Conservation (phyloP, 257 asterid genomes). For the Fraxinus excelsior region DNA sequence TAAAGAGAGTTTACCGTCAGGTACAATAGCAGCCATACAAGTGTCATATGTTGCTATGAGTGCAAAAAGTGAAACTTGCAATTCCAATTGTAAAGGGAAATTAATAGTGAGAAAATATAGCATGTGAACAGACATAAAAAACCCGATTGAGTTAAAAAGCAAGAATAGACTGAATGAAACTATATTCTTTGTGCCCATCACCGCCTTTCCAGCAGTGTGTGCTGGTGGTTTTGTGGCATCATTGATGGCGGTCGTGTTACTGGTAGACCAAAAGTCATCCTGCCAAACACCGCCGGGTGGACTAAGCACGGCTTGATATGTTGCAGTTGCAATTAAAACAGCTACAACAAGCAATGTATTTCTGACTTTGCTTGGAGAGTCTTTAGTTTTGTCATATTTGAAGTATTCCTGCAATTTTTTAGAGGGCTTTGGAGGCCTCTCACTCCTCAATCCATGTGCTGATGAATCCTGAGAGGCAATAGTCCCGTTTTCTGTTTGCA, state of each 20-base stretch:
- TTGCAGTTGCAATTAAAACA: slow-evolving; percentile 45
- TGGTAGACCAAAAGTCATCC: slow-evolving; percentile 25
- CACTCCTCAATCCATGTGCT: background rate
- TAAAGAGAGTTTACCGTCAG: background rate
- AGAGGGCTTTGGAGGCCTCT: slow-evolving; percentile 20
- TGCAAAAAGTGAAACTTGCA: slow-evolving; percentile 41
- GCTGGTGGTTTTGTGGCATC: background rate
- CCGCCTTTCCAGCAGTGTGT: slow-evolving; percentile 47
- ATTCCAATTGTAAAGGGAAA: slow-evolving; percentile 47
- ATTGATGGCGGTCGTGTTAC: background rate
- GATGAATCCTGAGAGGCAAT: background rate
- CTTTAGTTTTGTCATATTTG: slow-evolving; percentile 32
- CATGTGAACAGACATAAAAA: slow-evolving; percentile 48
- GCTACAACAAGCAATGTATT: slow-evolving; percentile 43
- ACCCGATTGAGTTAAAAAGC: slow-evolving; percentile 52
- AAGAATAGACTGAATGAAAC: slow-evolving; percentile 35
- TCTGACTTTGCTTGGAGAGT: slow-evolving; percentile 43
- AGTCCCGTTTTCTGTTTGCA: background rate
- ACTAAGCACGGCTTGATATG: slow-evolving; percentile 56
- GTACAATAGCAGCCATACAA: slow-evolving; percentile 42
- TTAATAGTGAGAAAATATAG: slow-evolving; percentile 38
- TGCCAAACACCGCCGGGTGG: slow-evolving; percentile 76
- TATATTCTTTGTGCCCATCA: slow-evolving; percentile 37
- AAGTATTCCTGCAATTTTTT: slow-evolving; percentile 34
- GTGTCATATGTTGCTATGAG: slow-evolving; percentile 39